Percentiles rank a stretch among this genome's conserved stretches.
Conservation (phyloP, 139 green algal species). For the Pycnococcus provasolii region DNA sequence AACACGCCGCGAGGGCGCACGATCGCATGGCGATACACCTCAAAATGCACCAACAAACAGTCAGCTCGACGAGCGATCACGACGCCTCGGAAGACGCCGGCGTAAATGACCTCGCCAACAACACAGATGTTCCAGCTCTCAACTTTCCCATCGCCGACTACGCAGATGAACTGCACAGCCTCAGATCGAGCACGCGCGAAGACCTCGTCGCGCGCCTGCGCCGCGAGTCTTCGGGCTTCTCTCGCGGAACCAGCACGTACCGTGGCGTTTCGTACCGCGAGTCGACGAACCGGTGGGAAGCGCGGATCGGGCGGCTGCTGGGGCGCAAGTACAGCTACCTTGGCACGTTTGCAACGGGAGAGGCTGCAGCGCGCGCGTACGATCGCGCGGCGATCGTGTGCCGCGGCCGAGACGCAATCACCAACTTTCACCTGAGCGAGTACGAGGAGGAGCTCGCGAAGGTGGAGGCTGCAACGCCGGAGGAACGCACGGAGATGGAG, state of each 20-base stretch:
- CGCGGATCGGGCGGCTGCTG: constrained; percentile 56
- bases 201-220: constrained; percentile 53
- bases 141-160: constrained; percentile 63
- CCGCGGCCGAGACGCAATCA: constrained; percentile 41
- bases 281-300: constrained; percentile 69
- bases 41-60: background rate
- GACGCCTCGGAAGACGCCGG: too few species aligned
- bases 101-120: too few species aligned
- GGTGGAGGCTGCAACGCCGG: too few species aligned
- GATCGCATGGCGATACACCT: background rate
- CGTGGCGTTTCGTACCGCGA: constrained; percentile 57
- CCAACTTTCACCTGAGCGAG: constrained; percentile 38
- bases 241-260: constrained; percentile 32
- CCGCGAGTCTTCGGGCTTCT: constrained; percentile 37
- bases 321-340: constrained; percentile 61
- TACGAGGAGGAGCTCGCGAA: constrained; percentile 24
- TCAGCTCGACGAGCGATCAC: background rate
- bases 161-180: constrained; percentile 30
- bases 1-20: background rate
- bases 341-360: constrained; percentile 47
- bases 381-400: constrained; percentile 27
- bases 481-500: too few species aligned
- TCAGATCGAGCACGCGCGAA: constrained; percentile 44
- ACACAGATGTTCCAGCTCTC: background rate
- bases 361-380: background rate